phyloP scores from a whole-genome alignment of 208 protist genomes.

The Acanthamoeba royreba region DNA sequence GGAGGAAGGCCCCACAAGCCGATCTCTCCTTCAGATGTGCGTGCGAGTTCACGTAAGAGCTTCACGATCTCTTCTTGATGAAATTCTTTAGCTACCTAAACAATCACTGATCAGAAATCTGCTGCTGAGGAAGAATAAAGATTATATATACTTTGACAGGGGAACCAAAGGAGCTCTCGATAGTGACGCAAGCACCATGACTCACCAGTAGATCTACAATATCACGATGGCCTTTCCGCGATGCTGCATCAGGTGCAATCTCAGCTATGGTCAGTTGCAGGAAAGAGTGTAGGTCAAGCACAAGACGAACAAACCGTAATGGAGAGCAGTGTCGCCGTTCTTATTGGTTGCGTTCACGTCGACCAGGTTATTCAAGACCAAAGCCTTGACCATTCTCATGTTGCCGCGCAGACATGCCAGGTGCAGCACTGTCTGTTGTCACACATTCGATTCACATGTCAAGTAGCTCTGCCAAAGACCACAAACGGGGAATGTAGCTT shows the following conservation, averaged over 20 bases:
- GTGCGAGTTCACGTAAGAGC: background rate
- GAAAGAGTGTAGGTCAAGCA: background rate
- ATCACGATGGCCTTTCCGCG: background rate
- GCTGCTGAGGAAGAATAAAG: no score
- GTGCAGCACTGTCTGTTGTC: background rate
- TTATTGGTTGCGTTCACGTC: background rate
- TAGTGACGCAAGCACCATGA: background rate
- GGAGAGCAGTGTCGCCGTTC: background rate
- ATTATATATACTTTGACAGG: background rate
- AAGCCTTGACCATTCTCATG: background rate
- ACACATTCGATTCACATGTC: background rate
- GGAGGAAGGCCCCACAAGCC: background rate
- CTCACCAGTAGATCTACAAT: background rate
- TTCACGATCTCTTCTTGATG: background rate
- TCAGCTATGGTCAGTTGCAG: background rate
- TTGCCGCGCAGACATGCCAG: background rate
- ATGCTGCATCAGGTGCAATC: background rate
- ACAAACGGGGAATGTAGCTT: background rate
- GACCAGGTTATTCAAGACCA: background rate
- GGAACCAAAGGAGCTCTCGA: background rate
- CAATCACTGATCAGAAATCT: no score
- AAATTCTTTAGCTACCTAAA: background rate
- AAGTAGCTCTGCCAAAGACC: background rate
- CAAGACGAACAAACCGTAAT: background rate
- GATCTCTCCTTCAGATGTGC: background rate